Base-by-base conservation (phyloP, 177 flowering plant genomes). In the Vitis hybrid region DNA sequence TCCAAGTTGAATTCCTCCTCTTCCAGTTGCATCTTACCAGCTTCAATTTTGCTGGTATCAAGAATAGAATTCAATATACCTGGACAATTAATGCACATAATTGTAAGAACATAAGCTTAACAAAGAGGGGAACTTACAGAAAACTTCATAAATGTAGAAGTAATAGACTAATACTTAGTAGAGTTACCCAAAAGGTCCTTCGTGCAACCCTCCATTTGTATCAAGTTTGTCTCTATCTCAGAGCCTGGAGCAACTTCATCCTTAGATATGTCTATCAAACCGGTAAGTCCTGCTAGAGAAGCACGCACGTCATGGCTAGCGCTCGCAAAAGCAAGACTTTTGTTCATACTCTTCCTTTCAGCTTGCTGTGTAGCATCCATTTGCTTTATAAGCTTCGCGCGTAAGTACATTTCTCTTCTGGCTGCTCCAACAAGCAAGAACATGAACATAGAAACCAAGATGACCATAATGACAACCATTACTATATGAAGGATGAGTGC, bases 271-370 rank as follows among this genome's bases (percentile, higher is more conserved):
- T 86, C 87, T 2, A 92, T 80, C 61, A 87, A 75, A n/a, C 89
- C 88, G 48, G 65, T 78, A 50, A 96, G 78, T 12, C 81, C 82
- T 7, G 92, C 91, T 19, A 96, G 66, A 15, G 87, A 71, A 60
- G 87, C 84, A 0, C 98, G 87, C 11, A 96, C 75, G 18, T 96
- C 99, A 69, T 96, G 99, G 76, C 84, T 93, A 3, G 98, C 94
- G 10, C 80, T 82, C 0, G 97, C 88, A 59, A 88, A 86, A 12
- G 98, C 98, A 5, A 65, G 52, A 55, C 90, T 89, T 71, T 90
- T 92, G 67, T 85, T 91, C 88, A 84, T 82, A 59, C 88, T 89
- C 77, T 87, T 91, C 31, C 90, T 86, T 81, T 96, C 99, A 1
- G 97, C 94, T 73, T 92, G 94, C 68, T 80, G 83, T 5, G 95